Evolutionary conservation across 768 basidiomycete genomes (phyloP), one percentile per base, ranked within the genome.

Genomic region (Boletus rex-veris): DNA sequence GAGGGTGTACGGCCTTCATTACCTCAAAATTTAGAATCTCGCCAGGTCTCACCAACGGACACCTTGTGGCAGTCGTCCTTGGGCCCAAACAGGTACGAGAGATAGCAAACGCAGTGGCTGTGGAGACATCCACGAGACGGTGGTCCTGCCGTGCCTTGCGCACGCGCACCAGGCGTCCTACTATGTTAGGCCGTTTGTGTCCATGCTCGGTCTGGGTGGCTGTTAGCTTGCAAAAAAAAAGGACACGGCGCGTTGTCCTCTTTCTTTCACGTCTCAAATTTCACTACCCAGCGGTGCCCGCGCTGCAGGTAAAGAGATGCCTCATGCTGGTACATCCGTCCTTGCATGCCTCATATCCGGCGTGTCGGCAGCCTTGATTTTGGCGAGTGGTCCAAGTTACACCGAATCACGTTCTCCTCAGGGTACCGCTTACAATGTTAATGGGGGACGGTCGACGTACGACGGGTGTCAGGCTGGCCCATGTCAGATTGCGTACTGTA

Each of bases 401-500:
- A 71, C 71, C 55, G 76, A 79, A 35, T 75, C 77, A 28, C 81
- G 77, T 57, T 73, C 79, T 31, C 81, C 78, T 44, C 74, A 75
- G 15, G 78, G 77, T 53, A 70, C 73, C 4, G 80, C 81, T 18
- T 63, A 71, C 41, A 71, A 75, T 15, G 74, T 78, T 14, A 79
- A 88, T 63, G 62, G 76, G 40, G 86, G 84, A 26, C 87, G 86
- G 67, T 53, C 75, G 8, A 85, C 83, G 15, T 83, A 83, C 14
- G 85, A 88, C 66, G 71, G 77, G 52, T 92, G 90, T 66, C 84
- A 84, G 9, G 76, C 78, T 4, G 71, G 66, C 16, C 67, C 74
- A 52, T 92, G 89, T 70, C 90, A 90, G 63, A 83, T 83, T 58
- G 80, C 77, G 10, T 84, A 79, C 64, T 55, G 85, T 83, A 64